phyloP scores from a whole-genome alignment of 805 yeast species.

The Ogataea methylovora region DNA sequence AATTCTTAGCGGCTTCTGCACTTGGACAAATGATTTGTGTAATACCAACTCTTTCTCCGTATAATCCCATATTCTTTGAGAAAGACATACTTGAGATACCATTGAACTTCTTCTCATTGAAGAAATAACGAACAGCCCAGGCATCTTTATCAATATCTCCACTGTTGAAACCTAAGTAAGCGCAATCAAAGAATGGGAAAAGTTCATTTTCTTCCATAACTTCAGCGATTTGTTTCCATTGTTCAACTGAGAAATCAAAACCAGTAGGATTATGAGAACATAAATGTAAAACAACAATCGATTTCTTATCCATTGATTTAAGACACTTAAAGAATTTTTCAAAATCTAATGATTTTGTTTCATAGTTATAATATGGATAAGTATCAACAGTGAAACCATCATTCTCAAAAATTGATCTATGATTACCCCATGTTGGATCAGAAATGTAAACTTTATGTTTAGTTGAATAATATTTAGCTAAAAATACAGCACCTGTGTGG shows the following conservation, averaged over 20 bases:
- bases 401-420: conserved; percentile 37
- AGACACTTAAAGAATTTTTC: conserved; percentile 31
- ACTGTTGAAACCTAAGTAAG: conserved; percentile 40
- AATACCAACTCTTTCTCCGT: conserved; percentile 42
- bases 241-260: conserved; percentile 36
- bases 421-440: conserved; percentile 43
- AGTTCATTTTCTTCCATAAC: conserved; percentile 28
- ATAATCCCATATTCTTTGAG: conserved; percentile 41
- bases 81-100: conserved; percentile 41
- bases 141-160: conserved; percentile 41
- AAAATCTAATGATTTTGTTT: conserved; percentile 33
- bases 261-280: conserved; percentile 46
- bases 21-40: conserved; percentile 23
- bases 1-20: conserved; percentile 34
- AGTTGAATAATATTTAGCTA: conserved; percentile 30
- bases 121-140: conserved; percentile 26
- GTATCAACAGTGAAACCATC: conserved; percentile 34
- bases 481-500: conserved; percentile 37
- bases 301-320: conserved; percentile 24
- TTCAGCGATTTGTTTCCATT: conserved; percentile 37
- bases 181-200: conserved; percentile 42
- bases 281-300: conserved; percentile 36
- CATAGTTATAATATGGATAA: conserved; percentile 34
- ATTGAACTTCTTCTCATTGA: conserved; percentile 29
- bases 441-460: conserved; percentile 30